Percentiles rank a stretch among this genome's conserved stretches.
These are phyloP conservation scores for Verticillium longisporum DNA, from an alignment of 2,329 filamentous ascomycete genomes.

Conservation along the genomic window DNA sequence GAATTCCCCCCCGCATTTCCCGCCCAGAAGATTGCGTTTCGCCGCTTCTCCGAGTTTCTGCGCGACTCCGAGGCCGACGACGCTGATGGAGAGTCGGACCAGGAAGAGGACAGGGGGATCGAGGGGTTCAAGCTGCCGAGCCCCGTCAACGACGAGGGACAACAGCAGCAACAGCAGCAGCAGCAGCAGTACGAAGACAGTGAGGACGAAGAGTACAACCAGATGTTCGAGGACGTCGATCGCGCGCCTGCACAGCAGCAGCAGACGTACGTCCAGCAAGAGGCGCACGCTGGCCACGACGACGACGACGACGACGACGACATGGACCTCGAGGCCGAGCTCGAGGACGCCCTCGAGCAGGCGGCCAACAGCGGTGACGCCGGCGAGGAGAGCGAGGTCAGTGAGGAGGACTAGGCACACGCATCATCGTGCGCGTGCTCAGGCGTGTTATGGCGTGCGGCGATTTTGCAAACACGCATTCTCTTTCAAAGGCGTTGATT, in stretches of 20 bases:
- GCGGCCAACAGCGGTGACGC: slow-evolving; percentile 32
- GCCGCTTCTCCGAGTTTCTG: slow-evolving; percentile 48
- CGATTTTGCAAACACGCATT: not conserved
- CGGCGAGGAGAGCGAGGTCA: slow-evolving; percentile 57
- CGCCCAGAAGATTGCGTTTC: slow-evolving; percentile 22
- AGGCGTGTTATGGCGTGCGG: not conserved
- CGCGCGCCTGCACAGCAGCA: slow-evolving; percentile 11
- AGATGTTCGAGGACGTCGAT: slow-evolving; percentile 8
- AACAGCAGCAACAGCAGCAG: slow-evolving; percentile 14
- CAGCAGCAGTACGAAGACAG: slow-evolving; percentile 13
- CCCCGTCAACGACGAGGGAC: slow-evolving; percentile 35
- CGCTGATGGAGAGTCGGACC: slow-evolving; percentile 38
- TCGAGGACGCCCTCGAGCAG: slow-evolving; percentile 46
- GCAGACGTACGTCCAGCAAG: slow-evolving; percentile 16
- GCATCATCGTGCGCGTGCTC: not conserved
- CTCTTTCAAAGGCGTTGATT: not conserved
- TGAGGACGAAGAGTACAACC: slow-evolving; percentile 12
- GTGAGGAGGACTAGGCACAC: slow-evolving; percentile 51
- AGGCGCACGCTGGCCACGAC: slow-evolving; percentile 21
- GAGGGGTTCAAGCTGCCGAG: slow-evolving; percentile 45
- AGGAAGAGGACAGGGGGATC: slow-evolving; percentile 37
- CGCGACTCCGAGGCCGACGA: slow-evolving; percentile 39
- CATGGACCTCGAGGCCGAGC: slow-evolving; percentile 50
- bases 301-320: slow-evolving; percentile 27
- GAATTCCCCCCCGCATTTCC: slow-evolving; percentile 46